Conservation (phyloP, 352 stramenopile species). For the Phytophthora capsici region DNA sequence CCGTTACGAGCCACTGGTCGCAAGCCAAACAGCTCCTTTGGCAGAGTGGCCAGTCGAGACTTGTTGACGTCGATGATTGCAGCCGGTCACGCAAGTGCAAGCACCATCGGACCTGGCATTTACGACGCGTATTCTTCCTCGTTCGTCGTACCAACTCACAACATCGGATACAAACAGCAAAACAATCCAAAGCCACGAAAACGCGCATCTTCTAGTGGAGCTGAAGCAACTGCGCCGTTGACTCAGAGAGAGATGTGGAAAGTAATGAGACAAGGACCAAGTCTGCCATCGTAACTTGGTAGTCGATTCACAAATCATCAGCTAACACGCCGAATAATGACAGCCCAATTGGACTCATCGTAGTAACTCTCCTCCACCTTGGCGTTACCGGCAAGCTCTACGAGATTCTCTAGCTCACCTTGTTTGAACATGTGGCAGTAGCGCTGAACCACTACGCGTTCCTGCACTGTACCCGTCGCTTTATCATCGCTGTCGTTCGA, state of each 20-base stretch:
- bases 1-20: background rate
- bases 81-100: constrained; percentile 49
- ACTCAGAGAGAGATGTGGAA: constrained; percentile 44
- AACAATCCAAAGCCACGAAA: constrained; percentile 14
- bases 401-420: constrained; percentile 76
- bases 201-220: background rate
- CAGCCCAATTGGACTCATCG: constrained; percentile 89
- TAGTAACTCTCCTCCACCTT: constrained; percentile 82
- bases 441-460: constrained; percentile 72
- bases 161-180: constrained; percentile 49
- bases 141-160: constrained; percentile 41
- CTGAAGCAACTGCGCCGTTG: background rate
- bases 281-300: constrained; percentile 13
- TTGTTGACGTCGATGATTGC: constrained; percentile 55
- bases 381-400: constrained; percentile 65
- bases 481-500: constrained; percentile 3
- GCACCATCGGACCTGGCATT: constrained; percentile 40
- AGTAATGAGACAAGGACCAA: constrained; percentile 36
- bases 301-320: constrained; percentile 37
- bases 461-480: constrained; percentile 14
- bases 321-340: constrained; percentile 67
- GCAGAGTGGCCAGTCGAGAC: constrained; percentile 44
- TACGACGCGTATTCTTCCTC: constrained; percentile 39
- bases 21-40: constrained; percentile 38
- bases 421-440: constrained; percentile 92